Percentiles rank a stretch among this genome's conserved stretches.
Conservation (phyloP, 176 grass and related monocot species). For the Bromus sterilis region DNA sequence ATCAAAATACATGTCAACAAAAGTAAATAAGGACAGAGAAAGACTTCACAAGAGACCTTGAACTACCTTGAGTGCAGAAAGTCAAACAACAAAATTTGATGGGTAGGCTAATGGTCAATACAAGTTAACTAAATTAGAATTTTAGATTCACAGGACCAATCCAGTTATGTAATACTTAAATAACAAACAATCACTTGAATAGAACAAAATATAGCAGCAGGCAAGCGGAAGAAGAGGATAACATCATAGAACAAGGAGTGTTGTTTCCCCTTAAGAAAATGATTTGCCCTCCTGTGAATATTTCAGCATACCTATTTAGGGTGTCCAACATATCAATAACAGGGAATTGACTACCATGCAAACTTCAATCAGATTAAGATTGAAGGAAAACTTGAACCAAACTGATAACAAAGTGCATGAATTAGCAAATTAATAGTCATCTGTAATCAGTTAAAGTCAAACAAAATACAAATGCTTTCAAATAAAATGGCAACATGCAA, state of each 20-base stretch:
- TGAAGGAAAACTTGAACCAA: constrained; percentile 7
- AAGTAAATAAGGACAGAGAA: neutral
- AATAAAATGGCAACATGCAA: neutral
- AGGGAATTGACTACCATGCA: neutral
- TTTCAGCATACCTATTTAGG: neutral
- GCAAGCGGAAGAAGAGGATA: neutral
- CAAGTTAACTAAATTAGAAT: neutral
- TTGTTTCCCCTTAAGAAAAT: neutral
- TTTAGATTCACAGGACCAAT: neutral
- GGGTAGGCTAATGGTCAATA: neutral
- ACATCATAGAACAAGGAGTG: neutral
- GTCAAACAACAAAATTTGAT: neutral
- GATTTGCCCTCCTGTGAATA: neutral
- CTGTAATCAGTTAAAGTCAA: neutral
- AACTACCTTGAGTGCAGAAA: neutral
- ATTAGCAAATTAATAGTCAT: neutral
- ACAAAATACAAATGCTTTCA: neutral
- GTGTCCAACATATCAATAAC: neutral
- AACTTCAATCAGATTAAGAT: neutral
- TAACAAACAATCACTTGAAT: neutral
- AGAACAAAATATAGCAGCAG: neutral
- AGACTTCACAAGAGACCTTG: neutral
- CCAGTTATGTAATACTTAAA: neutral
- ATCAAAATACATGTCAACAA: constrained; percentile 2
- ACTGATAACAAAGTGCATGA: neutral